Evolutionary conservation across 2,329 filamentous ascomycete genomes (phyloP), one percentile per base, ranked within the genome.

Genomic region (Arthrobotrys sphaeroides): DNA sequence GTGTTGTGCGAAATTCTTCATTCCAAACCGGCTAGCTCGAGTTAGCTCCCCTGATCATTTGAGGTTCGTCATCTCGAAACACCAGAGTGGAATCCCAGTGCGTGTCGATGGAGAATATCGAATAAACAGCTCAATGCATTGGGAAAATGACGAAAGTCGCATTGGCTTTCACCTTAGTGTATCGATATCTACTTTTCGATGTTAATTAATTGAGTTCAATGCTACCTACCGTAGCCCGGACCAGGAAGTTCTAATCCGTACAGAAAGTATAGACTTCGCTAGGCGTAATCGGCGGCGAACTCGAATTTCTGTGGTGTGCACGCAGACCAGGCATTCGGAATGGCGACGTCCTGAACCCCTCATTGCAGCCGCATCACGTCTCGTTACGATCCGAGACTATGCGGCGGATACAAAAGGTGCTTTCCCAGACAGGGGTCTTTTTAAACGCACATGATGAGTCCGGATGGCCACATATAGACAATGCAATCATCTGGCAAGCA

Each of bases 401-500:
- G 45, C 66, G 66, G 66, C 60, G 49, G 36, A 18, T 55, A 55
- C 51, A 55, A 55, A 47, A 43, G 55, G 45, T 43, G 16, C 16
- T 20, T 31, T 26, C 18, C 33, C 26, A 18, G 33, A 31, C 49
- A 57, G 24, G 40, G 33, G 64, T 51, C 28, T 61, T 18, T n/a
- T 26, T 61, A 42, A 62, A 53, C 20, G 51, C 55, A 62, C 31
- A 45, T 43, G 55, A 45, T 45, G 66, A 70, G 45, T 55, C 45
- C 33, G 36, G 36, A 22, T 38, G 18, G 18, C 51, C 51, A 55
- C n/a, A 55, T 9, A 55, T 28, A 55, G n/a, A n/a, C n/a, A n/a
- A n/a, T n/a, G n/a, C 40, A 49, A 62, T 45, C 55, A 57, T 43
- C 38, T 69, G 53, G 55, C 65, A 36, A 61, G 55, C 65, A 55